Conservation (phyloP, 2,329 filamentous ascomycete genomes). For the Cladophialophora immunda region DNA sequence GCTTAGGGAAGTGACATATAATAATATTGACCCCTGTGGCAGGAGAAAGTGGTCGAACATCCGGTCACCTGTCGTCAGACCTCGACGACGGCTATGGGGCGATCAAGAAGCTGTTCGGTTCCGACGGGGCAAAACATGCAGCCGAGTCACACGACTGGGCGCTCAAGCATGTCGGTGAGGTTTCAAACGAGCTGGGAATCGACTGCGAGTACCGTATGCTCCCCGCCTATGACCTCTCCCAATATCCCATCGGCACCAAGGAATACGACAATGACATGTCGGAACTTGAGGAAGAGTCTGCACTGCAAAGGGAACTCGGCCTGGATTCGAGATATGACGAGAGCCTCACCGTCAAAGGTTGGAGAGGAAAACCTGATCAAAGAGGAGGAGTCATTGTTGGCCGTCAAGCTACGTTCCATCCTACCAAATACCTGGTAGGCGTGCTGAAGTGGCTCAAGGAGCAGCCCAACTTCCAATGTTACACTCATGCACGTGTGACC, state of each 20-base stretch:
- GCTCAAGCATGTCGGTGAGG: slow-evolving; percentile 60
- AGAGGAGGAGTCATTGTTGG: slow-evolving; percentile 59
- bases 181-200: slow-evolving; percentile 59
- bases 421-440: slow-evolving; percentile 64
- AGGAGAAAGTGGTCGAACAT: slow-evolving; percentile 62
- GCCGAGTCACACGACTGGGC: slow-evolving; percentile 66
- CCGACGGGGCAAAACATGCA: slow-evolving; percentile 57
- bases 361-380: slow-evolving; percentile 61
- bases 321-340: slow-evolving; percentile 53
- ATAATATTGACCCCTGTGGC: slow-evolving; percentile 42
- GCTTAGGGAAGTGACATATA: neutral
- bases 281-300: slow-evolving; percentile 56
- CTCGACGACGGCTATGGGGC: slow-evolving; percentile 63
- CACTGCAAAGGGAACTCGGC: slow-evolving; percentile 55
- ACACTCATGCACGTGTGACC: slow-evolving; percentile 60
- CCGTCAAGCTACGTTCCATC: slow-evolving; percentile 64
- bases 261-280: slow-evolving; percentile 58
- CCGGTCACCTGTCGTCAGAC: slow-evolving; percentile 63
- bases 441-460: slow-evolving; percentile 61
- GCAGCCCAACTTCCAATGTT: slow-evolving; percentile 64
- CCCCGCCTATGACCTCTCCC: slow-evolving; percentile 60
- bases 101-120: slow-evolving; percentile 63
- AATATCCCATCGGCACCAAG: slow-evolving; percentile 54
- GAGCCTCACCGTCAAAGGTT: slow-evolving; percentile 59
- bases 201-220: slow-evolving; percentile 65